A percentile compares a stretch with the other conserved stretches of the same genome.
Conservation (phyloP, 192 early-diverging fungal genomes). For the Coemansia sp. region DNA sequence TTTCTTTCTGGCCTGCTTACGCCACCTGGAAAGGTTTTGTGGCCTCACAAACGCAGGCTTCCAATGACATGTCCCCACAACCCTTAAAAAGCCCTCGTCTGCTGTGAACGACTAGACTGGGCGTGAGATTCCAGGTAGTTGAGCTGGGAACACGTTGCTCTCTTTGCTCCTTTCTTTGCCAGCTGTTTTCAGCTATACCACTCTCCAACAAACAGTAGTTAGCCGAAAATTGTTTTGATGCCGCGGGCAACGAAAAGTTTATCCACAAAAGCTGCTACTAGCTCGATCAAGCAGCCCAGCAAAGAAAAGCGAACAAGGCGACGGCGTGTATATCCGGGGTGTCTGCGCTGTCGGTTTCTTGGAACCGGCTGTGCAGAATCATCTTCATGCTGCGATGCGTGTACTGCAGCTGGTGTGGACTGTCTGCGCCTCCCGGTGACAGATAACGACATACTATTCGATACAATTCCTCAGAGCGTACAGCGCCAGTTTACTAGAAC, state of each 20-base stretch:
- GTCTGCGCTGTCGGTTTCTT: conserved; percentile 38
- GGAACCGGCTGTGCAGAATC: conserved; percentile 13
- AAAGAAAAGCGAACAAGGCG: not conserved
- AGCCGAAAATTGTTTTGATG: not conserved
- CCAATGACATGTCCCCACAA: not conserved
- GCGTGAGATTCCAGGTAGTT: not conserved
- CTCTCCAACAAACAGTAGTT: not conserved
- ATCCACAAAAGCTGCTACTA: not conserved
- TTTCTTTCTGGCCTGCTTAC: not conserved
- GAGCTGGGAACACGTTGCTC: not conserved
- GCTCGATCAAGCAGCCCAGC: not conserved
- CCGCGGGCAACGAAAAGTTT: not conserved
- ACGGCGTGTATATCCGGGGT: not conserved
- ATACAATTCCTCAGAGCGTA: not conserved
- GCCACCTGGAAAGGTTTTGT: not conserved
- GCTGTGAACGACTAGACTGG: not conserved
- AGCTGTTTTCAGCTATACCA: not conserved
- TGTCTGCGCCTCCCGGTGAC: conserved; percentile 15
- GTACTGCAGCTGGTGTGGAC: conserved; percentile 6
- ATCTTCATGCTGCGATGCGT: conserved; percentile 10
- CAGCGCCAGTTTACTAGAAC: not conserved
- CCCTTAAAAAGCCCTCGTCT: not conserved
- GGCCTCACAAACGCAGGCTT: not conserved
- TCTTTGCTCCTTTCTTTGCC: conserved; percentile 3
- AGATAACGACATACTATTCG: conserved; percentile 26